Percentiles rank a stretch among this genome's conserved stretches.
These are phyloP conservation scores for Moesziomyces antarcticus DNA, from an alignment of 1,284 basidiomycete genomes.

Conservation along the genomic window DNA sequence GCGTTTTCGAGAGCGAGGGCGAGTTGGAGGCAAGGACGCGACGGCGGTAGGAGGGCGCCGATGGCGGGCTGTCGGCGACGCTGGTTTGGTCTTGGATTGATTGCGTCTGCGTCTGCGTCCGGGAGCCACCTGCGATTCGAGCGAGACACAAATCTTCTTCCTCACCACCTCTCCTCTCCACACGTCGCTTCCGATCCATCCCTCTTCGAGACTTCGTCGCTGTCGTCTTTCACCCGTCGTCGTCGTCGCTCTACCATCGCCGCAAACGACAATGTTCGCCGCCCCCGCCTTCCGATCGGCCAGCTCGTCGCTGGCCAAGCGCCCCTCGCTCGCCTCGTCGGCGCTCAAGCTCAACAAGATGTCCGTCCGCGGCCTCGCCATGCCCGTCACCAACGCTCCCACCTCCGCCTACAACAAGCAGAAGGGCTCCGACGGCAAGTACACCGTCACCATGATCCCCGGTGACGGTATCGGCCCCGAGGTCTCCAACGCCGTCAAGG, in stretches of 20 bases:
- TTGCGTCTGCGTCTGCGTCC: conserved; percentile 1
- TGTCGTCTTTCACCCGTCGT: background rate
- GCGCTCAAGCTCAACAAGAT: conserved; percentile 46
- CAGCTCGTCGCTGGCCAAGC: conserved; percentile 51
- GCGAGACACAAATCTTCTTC: conserved; percentile 19
- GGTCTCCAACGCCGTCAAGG: conserved; percentile 94
- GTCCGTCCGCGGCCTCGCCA: conserved; percentile 53
- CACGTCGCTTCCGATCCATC: too few relatives aligned
- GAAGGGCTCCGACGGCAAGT: conserved; percentile 77
- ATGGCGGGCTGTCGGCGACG: too few relatives aligned
- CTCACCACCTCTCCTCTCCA: conserved; percentile 13
- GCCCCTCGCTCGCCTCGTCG: conserved; percentile 44
- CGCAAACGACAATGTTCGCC: conserved; percentile 23
- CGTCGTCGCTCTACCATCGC: conserved; percentile 5
- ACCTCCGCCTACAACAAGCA: conserved; percentile 66
- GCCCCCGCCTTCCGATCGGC: conserved; percentile 46
- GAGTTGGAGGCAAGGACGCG: too few relatives aligned
- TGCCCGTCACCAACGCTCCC: conserved; percentile 56
- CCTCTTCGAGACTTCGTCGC: background rate
- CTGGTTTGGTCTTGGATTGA: too few relatives aligned
- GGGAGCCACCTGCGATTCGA: background rate
- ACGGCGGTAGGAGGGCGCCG: too few relatives aligned
- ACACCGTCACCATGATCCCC: conserved; percentile 89
- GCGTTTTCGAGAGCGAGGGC: too few relatives aligned
- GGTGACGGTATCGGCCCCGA: conserved; percentile 97